phyloP scores from a whole-genome alignment of 139 green algal species.

The Coelastrella sp. region DNA sequence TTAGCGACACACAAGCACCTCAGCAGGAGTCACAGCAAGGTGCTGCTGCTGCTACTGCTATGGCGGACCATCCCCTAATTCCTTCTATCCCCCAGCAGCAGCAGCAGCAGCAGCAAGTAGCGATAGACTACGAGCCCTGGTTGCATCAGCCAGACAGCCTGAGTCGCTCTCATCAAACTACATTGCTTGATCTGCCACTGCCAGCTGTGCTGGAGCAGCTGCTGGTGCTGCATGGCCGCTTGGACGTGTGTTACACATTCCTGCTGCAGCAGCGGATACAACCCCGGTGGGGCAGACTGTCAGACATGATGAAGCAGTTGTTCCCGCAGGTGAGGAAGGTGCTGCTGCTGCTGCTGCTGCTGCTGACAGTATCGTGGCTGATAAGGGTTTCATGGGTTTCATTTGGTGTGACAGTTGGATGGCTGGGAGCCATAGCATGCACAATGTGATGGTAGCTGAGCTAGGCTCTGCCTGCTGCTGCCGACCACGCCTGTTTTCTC shows the following conservation, averaged over 20 bases:
- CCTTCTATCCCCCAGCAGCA: no score
- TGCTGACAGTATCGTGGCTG: background rate
- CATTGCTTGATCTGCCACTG: constrained; percentile 67
- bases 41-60: background rate
- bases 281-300: constrained; percentile 39
- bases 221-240: constrained; percentile 53
- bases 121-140: background rate
- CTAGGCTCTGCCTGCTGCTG: no score
- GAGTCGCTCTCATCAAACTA: constrained; percentile 8
- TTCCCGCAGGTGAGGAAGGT: constrained; percentile 10
- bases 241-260: constrained; percentile 70
- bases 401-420: background rate
- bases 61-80: no score
- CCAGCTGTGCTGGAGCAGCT: constrained; percentile 55
- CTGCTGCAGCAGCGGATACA: constrained; percentile 64
- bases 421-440: no score
- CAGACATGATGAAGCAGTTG: constrained; percentile 4
- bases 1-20: background rate
- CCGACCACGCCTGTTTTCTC: no score
- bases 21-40: background rate
- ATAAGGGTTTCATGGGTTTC: background rate
- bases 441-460: no score
- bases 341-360: background rate
- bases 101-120: no score
- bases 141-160: constrained; percentile 4